Percentiles rank a stretch among this genome's conserved stretches.
These are phyloP conservation scores for Ceratocystis cubensis DNA, from an alignment of 2,329 filamentous ascomycete species.

Conservation along the genomic window DNA sequence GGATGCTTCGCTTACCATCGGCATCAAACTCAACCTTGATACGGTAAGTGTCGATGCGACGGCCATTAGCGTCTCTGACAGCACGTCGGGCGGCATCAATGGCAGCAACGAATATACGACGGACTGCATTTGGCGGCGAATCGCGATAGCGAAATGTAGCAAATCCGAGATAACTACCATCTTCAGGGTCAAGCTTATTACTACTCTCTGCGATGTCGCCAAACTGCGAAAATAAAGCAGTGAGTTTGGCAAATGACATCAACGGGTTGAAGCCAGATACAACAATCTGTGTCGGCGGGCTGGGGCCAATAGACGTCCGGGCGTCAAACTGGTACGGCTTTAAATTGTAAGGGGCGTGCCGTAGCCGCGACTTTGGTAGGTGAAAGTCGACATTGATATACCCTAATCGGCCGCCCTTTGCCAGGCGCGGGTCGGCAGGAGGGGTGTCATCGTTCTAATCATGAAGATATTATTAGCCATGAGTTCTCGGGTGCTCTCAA, in stretches of 20 bases:
- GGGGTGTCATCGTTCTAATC: conserved; percentile 67
- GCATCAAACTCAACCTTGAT: conserved; percentile 82
- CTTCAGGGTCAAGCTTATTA: conserved; percentile 90
- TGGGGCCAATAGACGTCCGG: conserved; percentile 73
- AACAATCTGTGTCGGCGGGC: conserved; percentile 79
- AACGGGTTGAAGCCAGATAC: conserved; percentile 95
- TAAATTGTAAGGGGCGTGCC: conserved; percentile 63
- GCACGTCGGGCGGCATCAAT: conserved; percentile 72
- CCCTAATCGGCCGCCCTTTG: conserved; percentile 50
- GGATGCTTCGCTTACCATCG: conserved; percentile 69
- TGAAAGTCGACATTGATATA: conserved; percentile 60
- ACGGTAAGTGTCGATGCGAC: conserved; percentile 62
- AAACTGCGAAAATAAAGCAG: conserved; percentile 63
- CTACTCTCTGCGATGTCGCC: conserved; percentile 82
- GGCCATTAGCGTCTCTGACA: conserved; percentile 61
- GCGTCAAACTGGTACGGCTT: conserved; percentile 72
- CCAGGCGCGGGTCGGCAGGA: conserved; percentile 70
- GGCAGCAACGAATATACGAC: conserved; percentile 49
- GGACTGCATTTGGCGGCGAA: conserved; percentile 36
- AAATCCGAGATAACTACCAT: conserved; percentile 85
- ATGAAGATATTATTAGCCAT: conserved; percentile 32
- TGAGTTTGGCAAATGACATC: conserved; percentile 64
- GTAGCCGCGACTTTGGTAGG: conserved; percentile 57
- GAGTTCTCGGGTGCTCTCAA: conserved; percentile 13
- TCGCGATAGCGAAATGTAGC: conserved; percentile 86